Base-by-base conservation (phyloP, 148 eudicot species). In the Arctostaphylos glauca region DNA sequence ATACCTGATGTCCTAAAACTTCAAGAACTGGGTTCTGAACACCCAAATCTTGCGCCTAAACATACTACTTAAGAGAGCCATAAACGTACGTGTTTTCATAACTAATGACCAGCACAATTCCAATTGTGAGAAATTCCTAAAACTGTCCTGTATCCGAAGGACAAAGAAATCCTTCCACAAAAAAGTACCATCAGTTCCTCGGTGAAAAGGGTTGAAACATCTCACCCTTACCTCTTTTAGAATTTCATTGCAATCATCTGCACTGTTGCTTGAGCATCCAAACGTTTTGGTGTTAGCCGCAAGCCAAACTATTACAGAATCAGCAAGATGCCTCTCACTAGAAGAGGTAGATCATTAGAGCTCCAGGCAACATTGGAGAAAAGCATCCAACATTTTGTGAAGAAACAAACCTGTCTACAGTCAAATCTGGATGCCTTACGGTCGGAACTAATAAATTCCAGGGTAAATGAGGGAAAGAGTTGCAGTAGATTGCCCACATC, bases 281-380 rank as follows among this genome's bases (percentile, higher is more conserved):
- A 43, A 79, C 56, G 79, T 85, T 86, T 86, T 84, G 47, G 72
- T n/a, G 48, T 92, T 89, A 84, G 90, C 86, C 79, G 82, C 81
- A 67, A 91, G 72, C 98, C 99, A 96, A 81, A 85, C 83, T 74
- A 93, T 84, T 78, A 94, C 77, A 62, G 89, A 91, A 85, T 94
- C 94, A 89, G 92, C 91, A 81, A 96, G 95, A 87, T 92, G 92
- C 88, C 88, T 91, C 88, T 96, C 99, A 83, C 99, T 96, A 88
- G 79, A 72, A 66, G 66, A 81, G 82, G 68, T n/a, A 82, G 64
- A 62, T 82, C 23, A 70, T 74, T 72, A 46, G 54, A 81, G 74
- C 52, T 46, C 60, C 64, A 23, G 74, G 52, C 15, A 47, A 83
- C 14, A 2, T 31, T 38, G 16, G 6, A 73, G 49, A 49, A 59